Base-by-base conservation (phyloP, 192 early-diverging fungal genomes). In the Coemansia sp. region DNA sequence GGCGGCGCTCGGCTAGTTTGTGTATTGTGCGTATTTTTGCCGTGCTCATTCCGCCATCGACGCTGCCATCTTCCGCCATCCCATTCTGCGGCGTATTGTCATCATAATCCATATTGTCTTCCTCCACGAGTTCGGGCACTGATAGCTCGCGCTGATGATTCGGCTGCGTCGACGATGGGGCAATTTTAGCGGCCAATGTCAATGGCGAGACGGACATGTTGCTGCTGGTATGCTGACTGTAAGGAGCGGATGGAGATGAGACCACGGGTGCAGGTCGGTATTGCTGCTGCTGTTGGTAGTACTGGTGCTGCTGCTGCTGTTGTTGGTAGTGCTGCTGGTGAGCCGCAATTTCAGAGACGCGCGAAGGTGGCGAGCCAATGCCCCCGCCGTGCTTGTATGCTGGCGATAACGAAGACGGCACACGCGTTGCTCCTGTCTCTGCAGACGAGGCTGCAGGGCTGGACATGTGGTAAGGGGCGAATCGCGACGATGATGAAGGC, bases 1-100 rank as follows among this genome's bases (percentile, higher is more conserved):
- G 86, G 62, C 93, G 93, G 55, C 94, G 80, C 64, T 95, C 94
- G 11, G 94, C 94, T 41, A 95, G 73, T 69, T 95, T 95, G 76
- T 95, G 94, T 62, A 87, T 89, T n/a, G 94, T 86, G 41, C 93
- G 82, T 34, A 95, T 78, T 69, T 95, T 92, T 29, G 92, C 91
- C 7, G 88, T 78, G 31, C 69, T 73, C 80, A 83, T 77, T 38
- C 57, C 44, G n/a, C 66, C 72, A 21, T 62, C 72, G 0, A 64
- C 50, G 59, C 62, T 59, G 17, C 42, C 61, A 17, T 55, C 55
- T 12, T 74, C 55, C 53, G 64, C 64, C 14, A 31, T 17, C 2
- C 60, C 44, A 19, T 38, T 39, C 32, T 72, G 66, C 57, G 44
- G 39, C 6, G 34, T 44, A n/a, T 77, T 76, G 39, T 77, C 75